Conservation (phyloP, 1,284 basidiomycete genomes). For the Xerocomus amazonicus region DNA sequence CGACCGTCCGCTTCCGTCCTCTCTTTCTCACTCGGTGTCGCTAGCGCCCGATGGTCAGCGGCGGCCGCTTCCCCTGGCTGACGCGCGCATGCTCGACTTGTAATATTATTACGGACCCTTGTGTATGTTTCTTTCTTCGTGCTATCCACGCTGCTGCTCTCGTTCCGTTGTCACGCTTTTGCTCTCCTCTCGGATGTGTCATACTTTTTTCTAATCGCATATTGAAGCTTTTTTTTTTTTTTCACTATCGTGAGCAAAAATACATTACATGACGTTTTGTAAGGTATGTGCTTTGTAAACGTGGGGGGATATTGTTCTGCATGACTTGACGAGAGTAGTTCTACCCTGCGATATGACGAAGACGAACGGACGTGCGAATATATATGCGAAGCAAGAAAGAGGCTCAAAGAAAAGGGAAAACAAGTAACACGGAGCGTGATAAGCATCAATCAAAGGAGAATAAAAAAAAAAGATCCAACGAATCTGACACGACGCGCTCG, state of each 20-base stretch:
- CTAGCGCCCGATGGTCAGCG: constrained; percentile 30
- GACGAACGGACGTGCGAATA: neutral
- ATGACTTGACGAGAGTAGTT: constrained; percentile 11
- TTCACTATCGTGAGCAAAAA: constrained; percentile 13
- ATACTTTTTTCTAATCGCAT: neutral
- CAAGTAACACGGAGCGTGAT: too few relatives aligned
- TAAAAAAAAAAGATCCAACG: constrained; percentile 11
- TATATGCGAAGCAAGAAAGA: constrained; percentile 4
- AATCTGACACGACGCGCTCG: neutral
- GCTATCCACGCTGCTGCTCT: constrained; percentile 6
- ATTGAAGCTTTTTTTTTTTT: constrained; percentile 7
- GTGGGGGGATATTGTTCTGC: constrained; percentile 15
- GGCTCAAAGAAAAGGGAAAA: neutral
- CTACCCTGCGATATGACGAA: constrained; percentile 11
- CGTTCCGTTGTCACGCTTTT: neutral
- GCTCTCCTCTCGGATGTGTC: constrained; percentile 9
- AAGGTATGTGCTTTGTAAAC: constrained; percentile 23
- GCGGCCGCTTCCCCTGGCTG: constrained; percentile 30
- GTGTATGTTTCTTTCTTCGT: neutral
- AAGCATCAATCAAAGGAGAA: constrained; percentile 13
- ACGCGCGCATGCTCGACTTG: constrained; percentile 33
- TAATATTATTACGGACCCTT: constrained; percentile 10
- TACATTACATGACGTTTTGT: constrained; percentile 25
- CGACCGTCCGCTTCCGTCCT: neutral
- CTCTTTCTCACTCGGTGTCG: neutral